phyloP scores from a whole-genome alignment of 2,329 filamentous ascomycete species.

The Trichoderma afroharzianum region DNA sequence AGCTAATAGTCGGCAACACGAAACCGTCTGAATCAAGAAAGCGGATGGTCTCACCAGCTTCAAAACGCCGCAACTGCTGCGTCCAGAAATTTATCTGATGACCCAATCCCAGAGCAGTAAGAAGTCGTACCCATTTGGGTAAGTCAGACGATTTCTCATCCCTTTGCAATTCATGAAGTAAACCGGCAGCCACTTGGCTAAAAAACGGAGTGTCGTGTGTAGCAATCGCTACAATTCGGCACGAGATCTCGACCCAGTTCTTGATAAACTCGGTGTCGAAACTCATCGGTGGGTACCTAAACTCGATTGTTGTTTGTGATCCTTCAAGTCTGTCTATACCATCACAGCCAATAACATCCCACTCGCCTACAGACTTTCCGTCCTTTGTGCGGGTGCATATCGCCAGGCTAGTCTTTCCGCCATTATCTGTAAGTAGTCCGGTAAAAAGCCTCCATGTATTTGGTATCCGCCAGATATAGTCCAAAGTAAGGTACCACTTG shows the following conservation, averaged over 20 bases:
- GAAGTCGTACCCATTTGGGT: conserved; percentile 13
- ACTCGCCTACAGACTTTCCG: background rate
- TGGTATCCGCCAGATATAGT: background rate
- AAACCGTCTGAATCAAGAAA: conserved; percentile 18
- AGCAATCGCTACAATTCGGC: conserved; percentile 20
- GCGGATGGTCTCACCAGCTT: conserved; percentile 12
- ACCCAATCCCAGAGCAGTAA: conserved; percentile 9
- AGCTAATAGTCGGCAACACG: background rate
- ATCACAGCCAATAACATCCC: background rate
- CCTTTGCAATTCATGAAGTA: background rate
- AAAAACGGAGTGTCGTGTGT: conserved; percentile 9
- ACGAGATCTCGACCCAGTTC: conserved; percentile 24
- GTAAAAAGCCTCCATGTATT: background rate
- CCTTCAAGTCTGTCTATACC: background rate
- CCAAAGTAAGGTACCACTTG: background rate
- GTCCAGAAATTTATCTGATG: conserved; percentile 23
- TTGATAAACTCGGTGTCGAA: conserved; percentile 24
- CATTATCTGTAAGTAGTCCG: background rate
- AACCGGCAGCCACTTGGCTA: background rate
- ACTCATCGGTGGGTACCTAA: conserved; percentile 27
- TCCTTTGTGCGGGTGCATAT: background rate
- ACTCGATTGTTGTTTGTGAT: conserved; percentile 24
- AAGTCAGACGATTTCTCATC: background rate
- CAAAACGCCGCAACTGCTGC: conserved; percentile 20
- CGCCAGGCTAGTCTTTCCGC: background rate